Percentiles rank a stretch among this genome's conserved stretches.
Conservation (phyloP, 495 filamentous ascomycete species). For the Tuber melanosporum region DNA sequence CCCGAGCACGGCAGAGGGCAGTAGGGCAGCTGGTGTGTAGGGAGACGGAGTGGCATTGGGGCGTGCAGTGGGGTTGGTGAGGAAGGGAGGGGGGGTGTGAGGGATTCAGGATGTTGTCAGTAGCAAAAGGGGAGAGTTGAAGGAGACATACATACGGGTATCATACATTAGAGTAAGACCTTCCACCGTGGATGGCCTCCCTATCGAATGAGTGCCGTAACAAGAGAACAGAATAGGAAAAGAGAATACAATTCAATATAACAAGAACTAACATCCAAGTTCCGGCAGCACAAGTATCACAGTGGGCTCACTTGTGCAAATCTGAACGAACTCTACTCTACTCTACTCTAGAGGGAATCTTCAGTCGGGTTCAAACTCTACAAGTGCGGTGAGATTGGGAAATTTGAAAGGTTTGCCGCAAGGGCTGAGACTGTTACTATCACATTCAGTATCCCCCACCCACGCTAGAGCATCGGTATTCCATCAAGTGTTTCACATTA, state of each 20-base stretch:
- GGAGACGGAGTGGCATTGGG: neutral
- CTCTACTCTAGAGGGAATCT: neutral
- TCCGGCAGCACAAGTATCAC: neutral
- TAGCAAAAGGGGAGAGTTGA: neutral
- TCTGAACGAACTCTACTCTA: neutral
- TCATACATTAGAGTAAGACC: neutral
- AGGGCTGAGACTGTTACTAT: constrained; percentile 14
- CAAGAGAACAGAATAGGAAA: constrained; percentile 3
- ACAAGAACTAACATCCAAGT: constrained; percentile 7
- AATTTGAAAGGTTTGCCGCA: constrained; percentile 37
- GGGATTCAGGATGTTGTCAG: neutral
- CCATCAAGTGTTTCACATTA: neutral
- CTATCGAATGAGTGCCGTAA: neutral
- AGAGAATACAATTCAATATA: constrained; percentile 8
- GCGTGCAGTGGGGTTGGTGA: neutral
- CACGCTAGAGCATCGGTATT: neutral
- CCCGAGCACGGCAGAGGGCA: neutral
- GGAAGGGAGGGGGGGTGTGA: neutral
- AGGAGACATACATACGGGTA: neutral
- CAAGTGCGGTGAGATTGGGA: constrained; percentile 33
- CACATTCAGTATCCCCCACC: neutral
- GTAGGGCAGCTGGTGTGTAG: neutral
- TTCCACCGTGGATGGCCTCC: neutral
- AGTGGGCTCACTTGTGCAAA: neutral
- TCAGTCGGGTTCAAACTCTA: neutral